Evolutionary conservation across 179 eudicot genomes (phyloP).

Genomic region (Gypsophila paniculata): DNA sequence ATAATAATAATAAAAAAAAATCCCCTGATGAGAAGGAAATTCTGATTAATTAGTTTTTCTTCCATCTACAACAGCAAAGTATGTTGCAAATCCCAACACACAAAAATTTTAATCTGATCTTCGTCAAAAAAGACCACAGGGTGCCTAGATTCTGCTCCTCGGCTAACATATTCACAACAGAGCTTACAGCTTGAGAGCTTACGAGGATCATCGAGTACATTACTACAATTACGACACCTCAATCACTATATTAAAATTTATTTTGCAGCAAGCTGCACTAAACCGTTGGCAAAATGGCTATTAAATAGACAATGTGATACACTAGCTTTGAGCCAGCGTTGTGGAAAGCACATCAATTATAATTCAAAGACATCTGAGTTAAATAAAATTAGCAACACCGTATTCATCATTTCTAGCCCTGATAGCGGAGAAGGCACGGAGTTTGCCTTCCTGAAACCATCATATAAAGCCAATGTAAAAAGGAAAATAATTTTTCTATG

Average conservation of each 20-base stretch:
- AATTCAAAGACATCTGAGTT: background rate
- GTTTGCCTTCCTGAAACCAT: conserved; percentile 9
- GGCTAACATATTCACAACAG: background rate
- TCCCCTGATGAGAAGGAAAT: background rate
- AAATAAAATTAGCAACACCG: background rate
- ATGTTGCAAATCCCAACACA: background rate
- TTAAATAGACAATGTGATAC: background rate
- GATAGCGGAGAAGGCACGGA: background rate
- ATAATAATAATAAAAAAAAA: background rate
- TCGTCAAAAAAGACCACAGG: background rate
- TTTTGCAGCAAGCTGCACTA: background rate
- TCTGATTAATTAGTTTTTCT: background rate
- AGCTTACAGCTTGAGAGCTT: background rate
- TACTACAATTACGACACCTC: background rate
- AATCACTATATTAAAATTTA: background rate
- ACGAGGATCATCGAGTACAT: background rate
- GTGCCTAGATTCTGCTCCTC: background rate
- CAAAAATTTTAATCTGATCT: background rate
- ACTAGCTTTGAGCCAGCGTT: background rate
- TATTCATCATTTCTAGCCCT: background rate
- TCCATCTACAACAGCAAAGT: background rate
- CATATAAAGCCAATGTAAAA: background rate
- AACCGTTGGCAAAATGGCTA: background rate
- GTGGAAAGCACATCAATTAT: background rate
- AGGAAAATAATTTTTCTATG: background rate